These are phyloP conservation scores for Trichoderma pleuroti DNA, from an alignment of 2,329 filamentous ascomycete species.

Conservation along the genomic window DNA sequence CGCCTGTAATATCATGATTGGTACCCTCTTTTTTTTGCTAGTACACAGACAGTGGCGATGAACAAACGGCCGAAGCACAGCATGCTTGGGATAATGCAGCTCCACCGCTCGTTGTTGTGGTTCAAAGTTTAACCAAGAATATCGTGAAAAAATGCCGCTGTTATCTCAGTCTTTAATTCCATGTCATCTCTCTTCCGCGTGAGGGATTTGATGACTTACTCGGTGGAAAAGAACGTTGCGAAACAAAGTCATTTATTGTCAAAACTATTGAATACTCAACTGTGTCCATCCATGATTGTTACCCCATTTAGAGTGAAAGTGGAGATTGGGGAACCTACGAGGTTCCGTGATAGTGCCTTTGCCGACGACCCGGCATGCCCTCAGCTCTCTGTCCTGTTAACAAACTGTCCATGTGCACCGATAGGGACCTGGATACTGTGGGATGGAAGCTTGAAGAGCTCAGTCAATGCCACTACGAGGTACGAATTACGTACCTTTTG, in stretches of 20 bases:
- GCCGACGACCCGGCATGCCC: not conserved
- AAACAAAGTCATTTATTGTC: not conserved
- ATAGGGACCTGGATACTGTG: too few species aligned
- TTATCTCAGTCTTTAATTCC: not conserved
- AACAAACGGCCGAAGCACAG: not conserved
- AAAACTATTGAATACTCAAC: not conserved
- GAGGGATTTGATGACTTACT: not conserved
- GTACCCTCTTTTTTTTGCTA: not conserved
- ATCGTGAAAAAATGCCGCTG: not conserved
- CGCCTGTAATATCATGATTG: not conserved
- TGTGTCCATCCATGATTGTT: not conserved
- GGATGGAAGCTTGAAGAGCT: not conserved
- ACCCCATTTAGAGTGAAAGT: not conserved
- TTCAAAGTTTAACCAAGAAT: not conserved
- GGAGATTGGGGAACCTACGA: not conserved
- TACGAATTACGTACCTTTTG: not conserved
- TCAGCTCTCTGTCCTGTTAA: too few species aligned
- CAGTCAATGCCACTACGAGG: not conserved
- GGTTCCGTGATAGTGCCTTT: not conserved
- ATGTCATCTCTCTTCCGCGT: not conserved
- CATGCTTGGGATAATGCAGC: not conserved
- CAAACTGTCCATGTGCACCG: not conserved
- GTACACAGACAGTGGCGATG: not conserved
- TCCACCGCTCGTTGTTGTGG: not conserved
- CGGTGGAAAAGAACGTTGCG: not conserved